Conservation (phyloP, 306 rosid species). For the Prinsepia uniflora region DNA sequence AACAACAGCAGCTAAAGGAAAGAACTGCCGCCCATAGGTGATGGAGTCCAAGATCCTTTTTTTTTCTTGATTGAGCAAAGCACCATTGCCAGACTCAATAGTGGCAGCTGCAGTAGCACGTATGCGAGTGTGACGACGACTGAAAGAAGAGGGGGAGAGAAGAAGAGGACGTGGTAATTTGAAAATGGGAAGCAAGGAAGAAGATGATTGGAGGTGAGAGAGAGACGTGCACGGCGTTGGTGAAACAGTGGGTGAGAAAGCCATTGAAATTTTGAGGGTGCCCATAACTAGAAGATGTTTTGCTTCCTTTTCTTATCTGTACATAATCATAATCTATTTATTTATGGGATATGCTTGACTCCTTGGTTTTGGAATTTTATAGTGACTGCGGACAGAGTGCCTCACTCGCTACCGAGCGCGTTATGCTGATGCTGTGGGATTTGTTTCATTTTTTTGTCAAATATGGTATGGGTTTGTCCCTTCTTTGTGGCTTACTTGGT, state of each 20-base stretch:
- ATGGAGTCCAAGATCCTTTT: constrained; percentile 28
- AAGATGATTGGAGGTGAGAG: constrained; percentile 34
- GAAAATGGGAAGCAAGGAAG: constrained; percentile 28
- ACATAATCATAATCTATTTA: background rate
- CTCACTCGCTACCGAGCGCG: too few relatives aligned
- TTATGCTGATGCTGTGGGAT: too few relatives aligned
- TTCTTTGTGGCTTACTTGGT: too few relatives aligned
- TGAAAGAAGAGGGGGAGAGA: constrained; percentile 24
- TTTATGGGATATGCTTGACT: too few relatives aligned
- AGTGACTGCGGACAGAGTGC: too few relatives aligned
- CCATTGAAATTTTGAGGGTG: constrained; percentile 24
- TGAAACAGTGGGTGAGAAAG: constrained; percentile 16
- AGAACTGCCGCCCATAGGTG: constrained; percentile 66
- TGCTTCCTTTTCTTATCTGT: background rate
- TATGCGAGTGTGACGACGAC: constrained; percentile 20
- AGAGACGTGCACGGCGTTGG: constrained; percentile 14
- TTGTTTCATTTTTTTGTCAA: too few relatives aligned
- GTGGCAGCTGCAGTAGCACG: constrained; percentile 24
- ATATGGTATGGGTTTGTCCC: too few relatives aligned
- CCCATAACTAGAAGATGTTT: background rate
- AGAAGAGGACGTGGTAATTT: constrained; percentile 23
- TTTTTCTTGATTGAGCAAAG: constrained; percentile 35
- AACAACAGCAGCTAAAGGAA: constrained; percentile 94
- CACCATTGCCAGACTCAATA: constrained; percentile 67
- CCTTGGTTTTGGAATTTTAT: too few relatives aligned